Percentiles rank a stretch among this genome's conserved stretches.
phyloP scores from a whole-genome alignment of 108 stramenopile genomes.

The Stephanodiscus minutulus region DNA sequence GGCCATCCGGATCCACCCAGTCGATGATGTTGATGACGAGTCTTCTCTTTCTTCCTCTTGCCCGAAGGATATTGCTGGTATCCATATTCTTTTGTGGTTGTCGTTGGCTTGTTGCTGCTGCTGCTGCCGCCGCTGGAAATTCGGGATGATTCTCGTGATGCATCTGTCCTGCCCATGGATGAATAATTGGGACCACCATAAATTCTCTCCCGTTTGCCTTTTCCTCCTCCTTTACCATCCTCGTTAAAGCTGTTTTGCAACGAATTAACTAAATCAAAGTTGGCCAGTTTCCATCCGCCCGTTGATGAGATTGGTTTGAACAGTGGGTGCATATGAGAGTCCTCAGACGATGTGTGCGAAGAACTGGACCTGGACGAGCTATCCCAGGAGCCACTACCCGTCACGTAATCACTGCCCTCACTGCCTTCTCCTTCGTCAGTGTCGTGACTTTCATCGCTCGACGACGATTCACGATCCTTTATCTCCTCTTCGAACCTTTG shows the following conservation, averaged over 20 bases:
- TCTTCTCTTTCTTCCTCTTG: background rate
- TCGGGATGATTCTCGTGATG: background rate
- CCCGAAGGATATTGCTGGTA: background rate
- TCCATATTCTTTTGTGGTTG: background rate
- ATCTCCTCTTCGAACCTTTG: too few relatives aligned
- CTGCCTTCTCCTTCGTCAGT: slow-evolving; percentile 1
- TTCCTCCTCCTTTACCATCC: slow-evolving; percentile 7
- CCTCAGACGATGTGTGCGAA: background rate
- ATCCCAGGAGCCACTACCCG: slow-evolving; percentile 14
- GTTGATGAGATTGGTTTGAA: slow-evolving; percentile 7
- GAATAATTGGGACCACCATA: background rate
- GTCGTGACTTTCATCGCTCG: slow-evolving; percentile 25
- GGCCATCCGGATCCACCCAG: slow-evolving; percentile 11
- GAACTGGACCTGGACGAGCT: slow-evolving; percentile 11
- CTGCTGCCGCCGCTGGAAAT: background rate
- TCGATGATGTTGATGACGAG: slow-evolving; percentile 2
- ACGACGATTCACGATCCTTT: background rate
- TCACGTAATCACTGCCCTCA: slow-evolving; percentile 12
- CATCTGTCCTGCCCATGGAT: background rate
- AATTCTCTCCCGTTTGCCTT: background rate
- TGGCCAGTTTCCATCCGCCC: slow-evolving; percentile 15
- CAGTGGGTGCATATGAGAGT: background rate
- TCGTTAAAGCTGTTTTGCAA: slow-evolving; percentile 8
- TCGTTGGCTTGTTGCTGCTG: background rate
- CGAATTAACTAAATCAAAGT: background rate